Evolutionary conservation across 169 alveolate genomes (phyloP).

Genomic region (Plasmodium vivax): DNA sequence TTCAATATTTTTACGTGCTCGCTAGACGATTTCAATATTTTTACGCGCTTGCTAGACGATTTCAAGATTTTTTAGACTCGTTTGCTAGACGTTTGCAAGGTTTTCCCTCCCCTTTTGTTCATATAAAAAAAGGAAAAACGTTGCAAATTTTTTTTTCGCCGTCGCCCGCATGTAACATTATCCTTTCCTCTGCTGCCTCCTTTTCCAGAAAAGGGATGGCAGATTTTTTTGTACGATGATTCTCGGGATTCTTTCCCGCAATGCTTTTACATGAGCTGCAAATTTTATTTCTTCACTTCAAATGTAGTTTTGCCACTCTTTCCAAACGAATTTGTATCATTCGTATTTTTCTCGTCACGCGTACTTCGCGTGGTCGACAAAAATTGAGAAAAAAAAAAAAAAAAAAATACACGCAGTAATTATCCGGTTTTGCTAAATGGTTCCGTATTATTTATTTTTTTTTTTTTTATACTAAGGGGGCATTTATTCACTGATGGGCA

Average conservation of each 20-base stretch:
- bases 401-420: background rate
- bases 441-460: background rate
- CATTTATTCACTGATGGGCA: background rate
- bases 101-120: background rate
- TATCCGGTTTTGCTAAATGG: background rate
- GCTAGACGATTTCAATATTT: background rate
- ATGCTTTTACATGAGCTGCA: background rate
- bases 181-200: background rate
- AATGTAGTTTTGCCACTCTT: background rate
- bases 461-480: background rate
- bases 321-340: background rate
- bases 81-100: background rate
- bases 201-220: background rate
- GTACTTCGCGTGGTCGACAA: background rate
- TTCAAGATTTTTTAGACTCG: too few species aligned
- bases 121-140: background rate
- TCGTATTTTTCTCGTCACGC: background rate
- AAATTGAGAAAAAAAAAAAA: background rate
- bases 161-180: background rate
- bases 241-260: background rate
- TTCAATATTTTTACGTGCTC: too few species aligned
- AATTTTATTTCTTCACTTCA: background rate
- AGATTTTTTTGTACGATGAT: background rate
- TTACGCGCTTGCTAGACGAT: too few species aligned
- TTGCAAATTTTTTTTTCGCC: background rate